A percentile compares a stretch with the other conserved stretches of the same genome.
Evolutionary conservation across 2,329 filamentous ascomycete species (phyloP).

Genomic region (Cordyceps javanica): DNA sequence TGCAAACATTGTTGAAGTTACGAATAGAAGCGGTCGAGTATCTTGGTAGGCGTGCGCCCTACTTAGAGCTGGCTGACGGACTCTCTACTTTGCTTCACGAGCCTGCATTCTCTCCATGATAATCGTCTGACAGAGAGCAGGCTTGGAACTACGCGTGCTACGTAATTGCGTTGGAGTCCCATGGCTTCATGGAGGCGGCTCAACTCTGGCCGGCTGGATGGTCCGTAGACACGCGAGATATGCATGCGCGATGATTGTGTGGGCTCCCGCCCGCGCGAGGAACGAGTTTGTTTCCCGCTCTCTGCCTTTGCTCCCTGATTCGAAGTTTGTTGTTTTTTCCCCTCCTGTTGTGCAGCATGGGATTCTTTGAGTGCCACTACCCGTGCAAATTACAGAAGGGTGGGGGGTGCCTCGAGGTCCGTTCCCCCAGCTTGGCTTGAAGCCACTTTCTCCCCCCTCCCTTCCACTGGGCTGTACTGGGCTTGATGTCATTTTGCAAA

Average conservation of each 20-base stretch:
- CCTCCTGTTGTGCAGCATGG: background rate
- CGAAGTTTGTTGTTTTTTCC: too few relatives aligned
- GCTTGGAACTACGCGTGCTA: too few relatives aligned
- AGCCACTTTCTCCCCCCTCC: background rate
- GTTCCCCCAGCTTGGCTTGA: slow-evolving; percentile 3
- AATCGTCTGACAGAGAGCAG: too few relatives aligned
- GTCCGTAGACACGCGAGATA: background rate
- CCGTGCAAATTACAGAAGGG: slow-evolving; percentile 1
- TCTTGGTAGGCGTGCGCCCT: too few relatives aligned
- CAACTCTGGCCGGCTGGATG: background rate
- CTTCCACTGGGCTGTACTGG: too few relatives aligned
- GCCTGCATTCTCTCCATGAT: too few relatives aligned
- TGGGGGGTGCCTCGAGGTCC: background rate
- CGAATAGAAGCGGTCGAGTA: too few relatives aligned
- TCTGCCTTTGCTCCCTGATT: background rate
- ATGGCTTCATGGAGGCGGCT: background rate
- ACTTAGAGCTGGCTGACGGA: too few relatives aligned
- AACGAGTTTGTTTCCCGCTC: background rate
- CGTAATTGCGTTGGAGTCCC: too few relatives aligned
- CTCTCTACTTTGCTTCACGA: too few relatives aligned
- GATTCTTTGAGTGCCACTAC: background rate
- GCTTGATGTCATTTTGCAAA: too few relatives aligned
- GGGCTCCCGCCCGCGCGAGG: background rate
- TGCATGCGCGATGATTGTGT: background rate
- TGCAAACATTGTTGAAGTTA: too few relatives aligned